Base-by-base conservation (phyloP, 148 eudicot species). In the Chenopodium quinoa region DNA sequence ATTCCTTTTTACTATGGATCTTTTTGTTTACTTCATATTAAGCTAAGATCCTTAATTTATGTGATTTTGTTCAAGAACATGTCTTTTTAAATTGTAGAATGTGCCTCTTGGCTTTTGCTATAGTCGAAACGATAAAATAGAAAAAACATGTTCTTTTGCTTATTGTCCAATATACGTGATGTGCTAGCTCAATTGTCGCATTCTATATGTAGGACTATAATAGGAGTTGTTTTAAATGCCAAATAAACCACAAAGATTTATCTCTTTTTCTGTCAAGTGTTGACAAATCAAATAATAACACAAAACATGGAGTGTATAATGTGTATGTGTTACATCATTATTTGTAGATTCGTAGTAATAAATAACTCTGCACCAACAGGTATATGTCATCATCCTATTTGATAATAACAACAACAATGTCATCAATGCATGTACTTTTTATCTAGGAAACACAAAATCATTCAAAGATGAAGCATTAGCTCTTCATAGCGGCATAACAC, bases 51-150 rank as follows among this genome's bases (percentile, higher is more conserved):
- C 44, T 54, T 56, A 44, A 54, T 20, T 29, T 44, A 10, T 4
- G 23, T 54, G 14, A 22, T 23, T 23, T 2, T 50, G 2, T 50
- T 14, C 10, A 11, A n/a, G 64, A 19, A 11, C 52, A 50, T 14
- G 31, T 37, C 44, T 66, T 32, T 78, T 72, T 52, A 48, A 52
- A 60, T 34, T 46, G 29, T 63, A 4, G 40, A 47, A 14, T 62
- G 62, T 77, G 81, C 4, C 70, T 64, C 48, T 81, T 60, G 82
- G 60, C 82, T 66, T 23, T 83, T 83, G 40, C 47, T 83, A 19
- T 27, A n/a, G 63, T 31, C 82, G 82, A 83, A 83, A 46, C 70
- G 71, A 73, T 78, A 4, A 17, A 10, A 52, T 52, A 52, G 16
- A 52, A 63, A 34, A 32, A 48, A 78, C 62, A 37, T 27, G 32